Conservation (phyloP, 345 rosid genomes). For the Brassica nigra region DNA sequence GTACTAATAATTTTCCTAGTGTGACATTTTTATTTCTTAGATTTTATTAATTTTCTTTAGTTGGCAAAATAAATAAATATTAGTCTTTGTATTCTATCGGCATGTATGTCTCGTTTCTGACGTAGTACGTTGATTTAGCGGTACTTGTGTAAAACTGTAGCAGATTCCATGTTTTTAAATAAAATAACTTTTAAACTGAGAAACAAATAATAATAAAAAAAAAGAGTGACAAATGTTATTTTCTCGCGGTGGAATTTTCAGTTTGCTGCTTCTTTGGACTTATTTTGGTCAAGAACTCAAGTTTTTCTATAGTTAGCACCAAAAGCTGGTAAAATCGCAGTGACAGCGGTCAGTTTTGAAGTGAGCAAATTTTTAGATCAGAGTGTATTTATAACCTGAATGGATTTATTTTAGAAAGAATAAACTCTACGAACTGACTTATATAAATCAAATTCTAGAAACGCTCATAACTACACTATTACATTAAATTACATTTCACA, state of each 20-base stretch:
- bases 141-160: slow-evolving; percentile 35
- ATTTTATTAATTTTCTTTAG: slow-evolving; percentile 16
- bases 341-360: not conserved
- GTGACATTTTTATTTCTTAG: slow-evolving; percentile 28
- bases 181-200: not conserved
- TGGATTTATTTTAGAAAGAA: not conserved
- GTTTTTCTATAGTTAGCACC: slow-evolving; percentile 2
- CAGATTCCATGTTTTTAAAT: slow-evolving; percentile 30
- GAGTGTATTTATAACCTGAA: not conserved
- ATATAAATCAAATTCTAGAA: not conserved
- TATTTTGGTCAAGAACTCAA: too few relatives aligned
- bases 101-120: slow-evolving; percentile 33
- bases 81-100: not conserved
- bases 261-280: too few relatives aligned
- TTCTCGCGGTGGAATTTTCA: too few relatives aligned
- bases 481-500: not conserved
- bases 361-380: not conserved
- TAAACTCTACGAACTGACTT: not conserved
- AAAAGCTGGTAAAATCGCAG: not conserved
- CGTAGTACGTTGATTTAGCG: slow-evolving; percentile 30
- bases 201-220: not conserved
- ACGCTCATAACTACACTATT: not conserved
- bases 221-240: not conserved
- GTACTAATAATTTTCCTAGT: slow-evolving; percentile 34
- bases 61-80: slow-evolving; percentile 2